A percentile compares a stretch with the other conserved stretches of the same genome.
These are phyloP conservation scores for Crucihimalaya himalaica DNA, from an alignment of 345 rosid species.

Conservation along the genomic window DNA sequence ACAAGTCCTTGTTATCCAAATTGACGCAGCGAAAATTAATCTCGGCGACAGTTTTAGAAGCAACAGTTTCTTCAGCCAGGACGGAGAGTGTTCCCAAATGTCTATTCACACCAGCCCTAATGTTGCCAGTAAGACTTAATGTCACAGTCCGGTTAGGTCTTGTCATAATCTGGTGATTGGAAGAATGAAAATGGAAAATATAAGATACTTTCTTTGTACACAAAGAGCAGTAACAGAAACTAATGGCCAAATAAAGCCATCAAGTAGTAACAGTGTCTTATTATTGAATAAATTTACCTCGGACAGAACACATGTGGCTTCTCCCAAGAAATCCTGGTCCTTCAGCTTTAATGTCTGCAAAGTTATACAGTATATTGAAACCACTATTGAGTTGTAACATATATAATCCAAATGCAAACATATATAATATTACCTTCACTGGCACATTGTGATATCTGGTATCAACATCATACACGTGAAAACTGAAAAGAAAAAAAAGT, in stretches of 20 bases:
- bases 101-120: conserved; percentile 44
- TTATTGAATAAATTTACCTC: conserved; percentile 43
- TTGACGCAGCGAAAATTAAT: conserved; percentile 52
- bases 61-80: conserved; percentile 71
- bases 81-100: conserved; percentile 60
- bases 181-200: neutral
- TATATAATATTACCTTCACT: conserved; percentile 55
- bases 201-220: neutral
- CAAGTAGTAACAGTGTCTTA: neutral
- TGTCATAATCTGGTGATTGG: conserved; percentile 64
- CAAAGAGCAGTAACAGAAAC: conserved; percentile 18
- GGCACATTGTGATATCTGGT: conserved; percentile 66
- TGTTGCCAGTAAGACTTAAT: conserved; percentile 49
- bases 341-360: conserved; percentile 57
- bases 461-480: conserved; percentile 75
- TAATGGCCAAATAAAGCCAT: conserved; percentile 4
- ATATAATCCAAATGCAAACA: conserved; percentile 26
- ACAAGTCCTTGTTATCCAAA: conserved; percentile 71
- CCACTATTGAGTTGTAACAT: conserved; percentile 1
- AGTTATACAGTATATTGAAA: conserved; percentile 20
- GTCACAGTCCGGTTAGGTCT: conserved; percentile 52
- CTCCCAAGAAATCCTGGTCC: conserved; percentile 82
- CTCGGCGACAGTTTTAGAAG: conserved; percentile 63
- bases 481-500: conserved; percentile 44
- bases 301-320: conserved; percentile 67